Conservation (phyloP, 78 protist species). For the Paulinella micropora region DNA sequence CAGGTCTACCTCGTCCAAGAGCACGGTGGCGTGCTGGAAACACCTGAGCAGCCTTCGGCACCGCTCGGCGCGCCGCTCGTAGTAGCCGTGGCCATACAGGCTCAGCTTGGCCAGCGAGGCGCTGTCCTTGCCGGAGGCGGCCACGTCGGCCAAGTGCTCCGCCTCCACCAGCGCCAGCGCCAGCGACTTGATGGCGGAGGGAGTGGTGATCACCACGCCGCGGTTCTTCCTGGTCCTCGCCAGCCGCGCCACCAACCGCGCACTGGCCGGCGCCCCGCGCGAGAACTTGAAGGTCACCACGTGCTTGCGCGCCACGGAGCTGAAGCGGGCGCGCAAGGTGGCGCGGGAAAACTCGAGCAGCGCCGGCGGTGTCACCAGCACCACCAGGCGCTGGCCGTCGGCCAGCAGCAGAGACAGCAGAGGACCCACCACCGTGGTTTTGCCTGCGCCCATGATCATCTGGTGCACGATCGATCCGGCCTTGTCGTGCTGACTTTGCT, state of each 20-base stretch:
- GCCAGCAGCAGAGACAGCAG: background rate
- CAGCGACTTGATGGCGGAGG: slow-evolving; percentile 31
- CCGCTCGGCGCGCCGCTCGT: background rate
- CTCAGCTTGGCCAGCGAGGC: too few relatives aligned
- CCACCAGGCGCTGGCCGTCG: background rate
- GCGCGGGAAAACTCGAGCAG: slow-evolving; percentile 33
- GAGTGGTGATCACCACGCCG: slow-evolving; percentile 12
- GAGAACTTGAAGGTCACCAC: slow-evolving; percentile 35
- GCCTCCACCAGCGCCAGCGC: slow-evolving; percentile 48
- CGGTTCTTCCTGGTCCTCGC: background rate
- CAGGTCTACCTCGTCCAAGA: slow-evolving; percentile 24
- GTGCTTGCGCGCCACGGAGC: slow-evolving; percentile 30
- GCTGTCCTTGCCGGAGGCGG: background rate
- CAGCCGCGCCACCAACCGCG: background rate
- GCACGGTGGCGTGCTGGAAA: background rate
- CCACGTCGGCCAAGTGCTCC: too few relatives aligned
- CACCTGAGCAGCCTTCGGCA: background rate
- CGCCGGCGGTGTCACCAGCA: slow-evolving; percentile 34
- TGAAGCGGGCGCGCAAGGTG: slow-evolving; percentile 35
- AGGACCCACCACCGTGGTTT: slow-evolving; percentile 32
- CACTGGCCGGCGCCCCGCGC: background rate
- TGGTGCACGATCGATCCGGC: slow-evolving; percentile 29
- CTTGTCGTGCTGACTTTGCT: too few relatives aligned
- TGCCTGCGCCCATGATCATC: slow-evolving; percentile 58
- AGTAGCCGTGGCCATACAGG: background rate